Evolutionary conservation across 1,284 basidiomycete species (phyloP).

Genomic region (Erythrobasidium hasegawianum): DNA sequence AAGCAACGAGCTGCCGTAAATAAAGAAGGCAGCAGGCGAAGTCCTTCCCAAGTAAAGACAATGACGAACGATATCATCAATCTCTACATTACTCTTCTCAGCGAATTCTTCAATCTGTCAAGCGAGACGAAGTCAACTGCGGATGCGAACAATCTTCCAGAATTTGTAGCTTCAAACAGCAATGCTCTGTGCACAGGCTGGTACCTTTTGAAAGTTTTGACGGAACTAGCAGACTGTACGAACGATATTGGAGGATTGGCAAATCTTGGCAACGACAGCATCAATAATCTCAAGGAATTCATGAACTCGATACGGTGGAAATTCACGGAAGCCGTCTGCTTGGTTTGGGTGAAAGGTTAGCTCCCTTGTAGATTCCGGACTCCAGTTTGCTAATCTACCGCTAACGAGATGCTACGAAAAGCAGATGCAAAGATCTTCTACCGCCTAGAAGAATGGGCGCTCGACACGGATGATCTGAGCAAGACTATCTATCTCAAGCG

Average conservation of each 20-base stretch:
- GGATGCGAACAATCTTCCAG: conserved; percentile 54
- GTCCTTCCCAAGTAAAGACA: conserved; percentile 70
- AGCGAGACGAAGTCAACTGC: conserved; percentile 57
- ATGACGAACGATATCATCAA: conserved; percentile 91
- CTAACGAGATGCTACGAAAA: too few species aligned
- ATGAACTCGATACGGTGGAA: conserved; percentile 81
- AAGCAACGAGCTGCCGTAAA: conserved; percentile 12
- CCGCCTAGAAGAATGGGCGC: conserved; percentile 78
- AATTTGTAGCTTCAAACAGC: conserved; percentile 67
- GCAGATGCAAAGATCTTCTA: conserved; percentile 83
- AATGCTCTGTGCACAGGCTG: conserved; percentile 77
- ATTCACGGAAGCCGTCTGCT: conserved; percentile 76
- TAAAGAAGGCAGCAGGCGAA: conserved; percentile 18
- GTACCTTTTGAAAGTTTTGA: conserved; percentile 72
- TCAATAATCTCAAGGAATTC: conserved; percentile 64
- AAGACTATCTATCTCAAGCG: conserved; percentile 61
- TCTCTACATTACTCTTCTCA: conserved; percentile 78
- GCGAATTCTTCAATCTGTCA: conserved; percentile 84
- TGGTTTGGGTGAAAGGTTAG: conserved; percentile 81
- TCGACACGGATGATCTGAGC: conserved; percentile 54
- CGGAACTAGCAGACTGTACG: conserved; percentile 79
- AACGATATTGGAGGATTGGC: conserved; percentile 77
- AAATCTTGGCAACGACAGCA: conserved; percentile 55
- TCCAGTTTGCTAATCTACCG: conserved; percentile 53
- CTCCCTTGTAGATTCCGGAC: too few species aligned